Evolutionary conservation across 2,329 filamentous ascomycete genomes (phyloP), one percentile per base, ranked within the genome.

Genomic region (Cladosporium halotolerans): DNA sequence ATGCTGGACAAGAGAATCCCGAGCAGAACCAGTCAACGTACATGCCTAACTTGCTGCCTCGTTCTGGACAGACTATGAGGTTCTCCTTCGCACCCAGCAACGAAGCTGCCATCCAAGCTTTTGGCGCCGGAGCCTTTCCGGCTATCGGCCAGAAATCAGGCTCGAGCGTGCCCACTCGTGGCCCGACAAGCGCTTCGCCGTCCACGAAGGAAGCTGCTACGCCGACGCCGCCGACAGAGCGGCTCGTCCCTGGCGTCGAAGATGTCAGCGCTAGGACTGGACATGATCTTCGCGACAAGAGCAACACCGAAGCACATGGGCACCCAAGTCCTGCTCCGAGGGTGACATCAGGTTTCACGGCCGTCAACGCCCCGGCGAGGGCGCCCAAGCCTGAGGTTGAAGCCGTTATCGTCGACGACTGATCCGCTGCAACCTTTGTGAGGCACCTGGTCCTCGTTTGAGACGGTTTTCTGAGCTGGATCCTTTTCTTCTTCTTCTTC

Each of bases 51-150:
- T 11, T 39, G 36, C 53, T 63, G 5, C 57, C 62, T 16, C 60
- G 59, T 16, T 61, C 62, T 19, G 63, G 63, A 10, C 56, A 62
- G 47, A 49, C 52, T 28, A 64, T 66, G 61, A 64, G 62, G 42
- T 65, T 65, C 54, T 64, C 61, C 9, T 66, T 66, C 55, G 55
- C 62, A 16, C 60, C 61, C 14, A 16, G 55, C 7, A 60, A 53
- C 46, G 53, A 45, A n/a, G 53, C 57, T 9, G 61, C 60, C n/a
- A 10, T 59, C 10, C 45, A 57, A 39, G 56, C 55, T 6, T 64
- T 60, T 32, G 63, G 62, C 4, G 34, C 57, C 2, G 52, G 56
- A 9, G 57, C 60, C 5, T 63, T 63, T 43, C 61, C 63, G 3
- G 18, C 44, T 10, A 19, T 28, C 1, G 33, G 23, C 31, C 42